These are phyloP conservation scores for Leavenworthia alabamica DNA, from an alignment of 345 rosid species.

Conservation along the genomic window DNA sequence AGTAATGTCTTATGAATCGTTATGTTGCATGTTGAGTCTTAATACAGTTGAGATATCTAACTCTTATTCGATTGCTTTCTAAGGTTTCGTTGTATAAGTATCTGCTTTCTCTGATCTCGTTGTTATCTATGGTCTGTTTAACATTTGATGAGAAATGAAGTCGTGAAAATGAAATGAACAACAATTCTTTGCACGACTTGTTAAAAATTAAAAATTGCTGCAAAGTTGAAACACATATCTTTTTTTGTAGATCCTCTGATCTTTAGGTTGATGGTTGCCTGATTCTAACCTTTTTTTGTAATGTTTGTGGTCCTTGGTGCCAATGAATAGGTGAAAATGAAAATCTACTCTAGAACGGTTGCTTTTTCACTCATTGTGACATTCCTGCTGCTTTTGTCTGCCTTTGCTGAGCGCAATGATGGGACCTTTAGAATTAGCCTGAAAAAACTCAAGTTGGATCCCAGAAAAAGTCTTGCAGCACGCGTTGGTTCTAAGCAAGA, in stretches of 20 bases:
- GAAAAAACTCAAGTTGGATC: conserved; percentile 62
- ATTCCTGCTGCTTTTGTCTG: conserved; percentile 35
- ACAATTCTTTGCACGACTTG: too few species aligned
- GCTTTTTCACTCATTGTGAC: conserved; percentile 39
- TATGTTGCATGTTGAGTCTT: background rate
- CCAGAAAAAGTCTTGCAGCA: conserved; percentile 48
- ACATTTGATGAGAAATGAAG: background rate
- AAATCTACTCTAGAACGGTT: conserved; percentile 24
- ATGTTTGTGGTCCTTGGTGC: background rate
- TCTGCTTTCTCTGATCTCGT: background rate
- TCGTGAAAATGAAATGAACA: background rate
- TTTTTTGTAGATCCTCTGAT: background rate
- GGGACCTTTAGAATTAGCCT: conserved; percentile 61
- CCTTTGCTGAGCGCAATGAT: conserved; percentile 36
- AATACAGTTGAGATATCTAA: background rate
- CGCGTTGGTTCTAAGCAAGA: conserved; percentile 46
- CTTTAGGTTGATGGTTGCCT: background rate
- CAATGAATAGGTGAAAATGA: conserved; percentile 49
- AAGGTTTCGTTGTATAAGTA: background rate
- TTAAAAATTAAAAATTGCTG: too few species aligned
- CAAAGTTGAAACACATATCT: too few species aligned
- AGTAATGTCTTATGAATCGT: background rate
- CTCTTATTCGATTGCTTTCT: background rate
- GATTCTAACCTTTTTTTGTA: conserved; percentile 6
- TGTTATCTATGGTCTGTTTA: too few species aligned